Conservation (phyloP, 2,329 filamentous ascomycete species). For the Phialemonium atrogriseum region DNA sequence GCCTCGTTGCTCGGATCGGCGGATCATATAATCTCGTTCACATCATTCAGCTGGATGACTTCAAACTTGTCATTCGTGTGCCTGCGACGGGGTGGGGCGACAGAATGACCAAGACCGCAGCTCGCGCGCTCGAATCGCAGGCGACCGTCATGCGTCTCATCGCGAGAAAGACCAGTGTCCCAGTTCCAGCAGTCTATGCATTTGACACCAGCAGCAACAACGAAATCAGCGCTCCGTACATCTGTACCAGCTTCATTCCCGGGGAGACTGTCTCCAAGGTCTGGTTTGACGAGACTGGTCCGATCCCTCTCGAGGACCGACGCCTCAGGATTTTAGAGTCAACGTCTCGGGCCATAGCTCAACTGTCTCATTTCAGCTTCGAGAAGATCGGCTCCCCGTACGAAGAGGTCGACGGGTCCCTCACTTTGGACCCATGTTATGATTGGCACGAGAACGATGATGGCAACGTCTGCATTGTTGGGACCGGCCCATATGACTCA, state of each 20-base stretch:
- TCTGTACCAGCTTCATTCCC: slow-evolving; percentile 11
- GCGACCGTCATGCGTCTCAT: slow-evolving; percentile 5
- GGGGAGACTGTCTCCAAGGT: slow-evolving; percentile 6
- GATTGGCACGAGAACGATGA: slow-evolving; percentile 2
- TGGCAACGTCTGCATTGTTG: neutral
- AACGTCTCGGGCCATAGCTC: slow-evolving; percentile 7
- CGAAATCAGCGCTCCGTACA: slow-evolving; percentile 10
- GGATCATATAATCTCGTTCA: slow-evolving; percentile 4
- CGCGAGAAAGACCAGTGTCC: slow-evolving; percentile 4
- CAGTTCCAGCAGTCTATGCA: slow-evolving; percentile 10
- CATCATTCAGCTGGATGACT: slow-evolving; percentile 4
- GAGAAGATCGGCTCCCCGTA: slow-evolving; percentile 9
- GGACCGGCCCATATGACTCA: slow-evolving; percentile 4
- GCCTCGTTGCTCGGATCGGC: slow-evolving; percentile 1
- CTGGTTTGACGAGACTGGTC: slow-evolving; percentile 6
- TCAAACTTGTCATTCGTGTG: slow-evolving; percentile 6
- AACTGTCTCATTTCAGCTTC: slow-evolving; percentile 8
- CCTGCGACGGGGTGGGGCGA: slow-evolving; percentile 3
- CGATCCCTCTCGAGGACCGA: slow-evolving; percentile 6
- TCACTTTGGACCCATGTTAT: slow-evolving; percentile 2
- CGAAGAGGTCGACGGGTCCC: neutral
- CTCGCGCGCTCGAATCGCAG: slow-evolving; percentile 5
- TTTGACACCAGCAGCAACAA: slow-evolving; percentile 9
- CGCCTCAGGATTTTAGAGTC: slow-evolving; percentile 8
- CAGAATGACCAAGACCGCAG: slow-evolving; percentile 1